Percentiles rank a stretch among this genome's conserved stretches.
Evolutionary conservation across 805 yeast genomes (phyloP).

Genomic region (Isabelozyma gotoi): DNA sequence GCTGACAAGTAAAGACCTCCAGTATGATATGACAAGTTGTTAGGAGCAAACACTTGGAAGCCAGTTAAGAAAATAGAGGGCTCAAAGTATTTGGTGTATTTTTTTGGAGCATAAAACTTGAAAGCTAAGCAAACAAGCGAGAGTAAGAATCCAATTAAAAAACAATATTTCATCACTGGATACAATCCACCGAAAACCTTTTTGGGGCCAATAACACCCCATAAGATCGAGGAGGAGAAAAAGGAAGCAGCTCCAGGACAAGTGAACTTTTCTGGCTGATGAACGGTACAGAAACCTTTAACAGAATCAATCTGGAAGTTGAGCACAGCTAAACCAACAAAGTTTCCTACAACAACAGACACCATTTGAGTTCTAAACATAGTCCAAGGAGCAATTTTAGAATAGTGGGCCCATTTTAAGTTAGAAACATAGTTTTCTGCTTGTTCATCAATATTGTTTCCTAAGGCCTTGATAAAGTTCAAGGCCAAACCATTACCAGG

Average conservation of each 20-base stretch:
- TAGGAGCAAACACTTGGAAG: constrained; percentile 42
- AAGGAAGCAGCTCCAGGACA: constrained; percentile 31
- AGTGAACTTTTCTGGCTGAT: constrained; percentile 20
- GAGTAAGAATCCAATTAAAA: constrained; percentile 4
- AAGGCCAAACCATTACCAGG: constrained; percentile 26
- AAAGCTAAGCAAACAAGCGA: constrained; percentile 5
- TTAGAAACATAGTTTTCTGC: constrained; percentile 29
- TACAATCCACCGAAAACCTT: constrained; percentile 49
- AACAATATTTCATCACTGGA: constrained; percentile 43
- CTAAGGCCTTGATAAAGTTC: constrained; percentile 20
- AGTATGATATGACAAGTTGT: constrained; percentile 46
- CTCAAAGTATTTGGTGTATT: constrained; percentile 35
- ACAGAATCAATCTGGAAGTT: constrained; percentile 17
- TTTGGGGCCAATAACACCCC: constrained; percentile 55
- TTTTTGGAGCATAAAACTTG: constrained; percentile 14
- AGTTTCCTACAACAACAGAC: constrained; percentile 17
- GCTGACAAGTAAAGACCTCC: constrained; percentile 54
- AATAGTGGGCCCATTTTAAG: constrained; percentile 35
- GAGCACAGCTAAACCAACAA: constrained; percentile 20
- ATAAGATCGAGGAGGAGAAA: constrained; percentile 46
- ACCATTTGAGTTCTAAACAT: constrained; percentile 32
- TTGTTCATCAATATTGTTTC: constrained; percentile 29
- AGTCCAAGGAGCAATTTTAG: constrained; percentile 41
- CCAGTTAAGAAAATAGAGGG: constrained; percentile 53
- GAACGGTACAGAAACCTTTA: constrained; percentile 17